phyloP scores from a whole-genome alignment of 1,284 basidiomycete genomes.

The Lentinula novae-zelandiae region DNA sequence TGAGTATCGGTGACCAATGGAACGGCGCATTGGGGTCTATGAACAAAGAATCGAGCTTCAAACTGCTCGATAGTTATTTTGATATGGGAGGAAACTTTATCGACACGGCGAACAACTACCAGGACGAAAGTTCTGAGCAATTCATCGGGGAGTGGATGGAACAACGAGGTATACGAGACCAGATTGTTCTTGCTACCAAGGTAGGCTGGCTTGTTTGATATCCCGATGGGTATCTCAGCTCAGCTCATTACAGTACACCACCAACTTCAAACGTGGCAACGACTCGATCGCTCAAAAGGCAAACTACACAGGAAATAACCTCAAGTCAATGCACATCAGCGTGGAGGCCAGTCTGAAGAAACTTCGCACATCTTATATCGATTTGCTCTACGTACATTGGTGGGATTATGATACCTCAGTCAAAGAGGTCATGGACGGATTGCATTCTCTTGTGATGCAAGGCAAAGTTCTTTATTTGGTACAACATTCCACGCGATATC shows the following conservation, averaged over 20 bases:
- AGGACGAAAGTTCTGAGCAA: conserved; percentile 8
- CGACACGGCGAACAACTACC: conserved; percentile 13
- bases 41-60: conserved; percentile 21
- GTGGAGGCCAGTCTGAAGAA: conserved; percentile 49
- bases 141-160: conserved; percentile 13
- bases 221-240: neutral
- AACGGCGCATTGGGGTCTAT: conserved; percentile 26
- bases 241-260: conserved; percentile 15
- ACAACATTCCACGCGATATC: conserved; percentile 1
- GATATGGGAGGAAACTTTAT: conserved; percentile 14
- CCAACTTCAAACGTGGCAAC: conserved; percentile 24
- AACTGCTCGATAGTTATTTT: conserved; percentile 31
- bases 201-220: neutral
- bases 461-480: conserved; percentile 51
- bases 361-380: conserved; percentile 52
- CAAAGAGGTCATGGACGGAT: conserved; percentile 32
- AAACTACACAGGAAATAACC: conserved; percentile 45
- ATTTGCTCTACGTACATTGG: conserved; percentile 52
- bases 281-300: conserved; percentile 29
- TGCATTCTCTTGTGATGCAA: conserved; percentile 35
- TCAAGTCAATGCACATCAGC: conserved; percentile 23
- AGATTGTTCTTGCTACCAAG: conserved; percentile 10
- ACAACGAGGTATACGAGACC: conserved; percentile 3
- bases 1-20: conserved; percentile 47
- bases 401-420: conserved; percentile 51